Base-by-base conservation (phyloP, 768 basidiomycete species). In the Termitomyces sp. region DNA sequence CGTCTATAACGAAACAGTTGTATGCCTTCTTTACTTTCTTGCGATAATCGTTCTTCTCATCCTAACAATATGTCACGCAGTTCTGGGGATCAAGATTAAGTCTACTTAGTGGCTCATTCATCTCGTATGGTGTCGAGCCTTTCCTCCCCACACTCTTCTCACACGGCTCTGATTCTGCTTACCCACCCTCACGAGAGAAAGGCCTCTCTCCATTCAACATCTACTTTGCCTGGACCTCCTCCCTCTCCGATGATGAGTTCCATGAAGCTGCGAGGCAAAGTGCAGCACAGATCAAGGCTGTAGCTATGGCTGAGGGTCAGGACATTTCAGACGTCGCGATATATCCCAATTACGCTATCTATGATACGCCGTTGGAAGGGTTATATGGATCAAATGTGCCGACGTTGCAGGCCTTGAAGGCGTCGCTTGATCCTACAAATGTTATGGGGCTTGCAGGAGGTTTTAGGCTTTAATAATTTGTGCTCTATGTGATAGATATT, bases 361-460 rank as follows among this genome's bases (percentile, higher is more conserved):
- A 64, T 43, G 79, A 79, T 57, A 86, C 85, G 4, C 78, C 85
- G 0, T 56, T 86, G 25, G 70, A 77, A 56, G 61, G 69, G 10
- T 73, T 90, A 34, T 88, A 84, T 63, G 86, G 84, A 3, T 63
- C 48, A 3, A 83, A 86, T 60, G 52, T 89, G 3, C 67, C 68
- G 12, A 69, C 52, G 55, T 65, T 88, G 61, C 62, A 68, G 57
- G 62, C 56, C 11, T 69, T 87, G 15, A 84, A 82, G 66, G 66
- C 62, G 59, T 57, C 52, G 25, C 75, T 83, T 56, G 88, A 90
- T 69, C 87, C 87, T 0, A 55, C 72, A 9, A 78, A 83, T 65
- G 77, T 88, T 45, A 89, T 90, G 86, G 80, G 78, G 15, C 79
- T 87, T 17, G 78, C 87, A n/a, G 87, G 87, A 5, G 88, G 87